These are phyloP conservation scores for Coemansia pectinata DNA, from an alignment of 192 early-diverging fungal species.

Conservation along the genomic window DNA sequence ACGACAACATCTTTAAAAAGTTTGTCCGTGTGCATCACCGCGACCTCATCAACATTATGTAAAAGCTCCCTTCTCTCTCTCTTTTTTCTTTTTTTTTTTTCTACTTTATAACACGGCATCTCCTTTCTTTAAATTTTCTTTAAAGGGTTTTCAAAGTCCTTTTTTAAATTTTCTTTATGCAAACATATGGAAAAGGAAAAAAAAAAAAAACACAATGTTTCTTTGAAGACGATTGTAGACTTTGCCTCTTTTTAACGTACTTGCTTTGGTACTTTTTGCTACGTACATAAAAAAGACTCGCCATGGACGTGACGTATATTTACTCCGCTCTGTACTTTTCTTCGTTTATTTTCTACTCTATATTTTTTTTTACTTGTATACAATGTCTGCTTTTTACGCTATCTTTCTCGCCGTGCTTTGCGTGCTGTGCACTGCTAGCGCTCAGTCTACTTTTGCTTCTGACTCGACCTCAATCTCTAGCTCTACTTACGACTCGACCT, in stretches of 20 bases:
- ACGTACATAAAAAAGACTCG: too few species aligned
- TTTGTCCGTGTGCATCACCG: conserved; percentile 56
- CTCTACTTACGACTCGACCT: neutral
- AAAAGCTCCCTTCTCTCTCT: neutral
- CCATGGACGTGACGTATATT: too few species aligned
- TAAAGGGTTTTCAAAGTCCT: too few species aligned
- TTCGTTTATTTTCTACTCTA: neutral
- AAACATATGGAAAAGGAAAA: too few species aligned
- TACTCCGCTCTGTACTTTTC: neutral
- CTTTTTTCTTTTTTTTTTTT: too few species aligned
- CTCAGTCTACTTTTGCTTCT: neutral
- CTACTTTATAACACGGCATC: neutral
- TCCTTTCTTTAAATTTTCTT: neutral
- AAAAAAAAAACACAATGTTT: neutral
- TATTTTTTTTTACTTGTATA: neutral
- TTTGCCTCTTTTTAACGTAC: too few species aligned
- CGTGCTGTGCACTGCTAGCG: neutral
- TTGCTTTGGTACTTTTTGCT: too few species aligned
- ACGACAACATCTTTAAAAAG: conserved; percentile 59
- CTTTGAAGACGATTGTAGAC: neutral
- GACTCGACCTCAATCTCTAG: neutral
- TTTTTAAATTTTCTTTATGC: too few species aligned
- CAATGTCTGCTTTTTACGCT: neutral
- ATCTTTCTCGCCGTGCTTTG: neutral
- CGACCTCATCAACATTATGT: conserved; percentile 48